Conservation (phyloP, 1,139 yeast species). For the Candida sp. region DNA sequence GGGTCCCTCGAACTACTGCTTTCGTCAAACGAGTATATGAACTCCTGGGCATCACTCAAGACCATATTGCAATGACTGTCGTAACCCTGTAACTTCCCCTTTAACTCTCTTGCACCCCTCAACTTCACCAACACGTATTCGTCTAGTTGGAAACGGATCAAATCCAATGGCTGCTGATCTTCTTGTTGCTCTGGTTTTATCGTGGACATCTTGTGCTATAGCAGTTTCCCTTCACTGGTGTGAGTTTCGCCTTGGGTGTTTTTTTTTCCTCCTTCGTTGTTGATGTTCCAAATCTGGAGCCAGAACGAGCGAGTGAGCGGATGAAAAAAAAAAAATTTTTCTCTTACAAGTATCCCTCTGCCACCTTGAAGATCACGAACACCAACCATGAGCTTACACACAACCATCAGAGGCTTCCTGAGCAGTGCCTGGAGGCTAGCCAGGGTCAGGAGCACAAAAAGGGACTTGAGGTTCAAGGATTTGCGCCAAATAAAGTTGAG, state of each 20-base stretch:
- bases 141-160: slow-evolving; percentile 85
- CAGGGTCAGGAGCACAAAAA: slow-evolving; percentile 4
- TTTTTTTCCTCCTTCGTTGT: background rate
- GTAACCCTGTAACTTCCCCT: slow-evolving; percentile 92
- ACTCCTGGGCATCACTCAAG: slow-evolving; percentile 90
- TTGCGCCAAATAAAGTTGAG: slow-evolving; percentile 52
- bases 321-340: background rate
- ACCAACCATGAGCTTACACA: slow-evolving; percentile 12
- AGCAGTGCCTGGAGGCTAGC: slow-evolving; percentile 12
- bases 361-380: background rate
- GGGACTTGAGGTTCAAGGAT: slow-evolving; percentile 8
- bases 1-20: slow-evolving; percentile 38
- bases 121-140: slow-evolving; percentile 88
- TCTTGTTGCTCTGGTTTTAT: slow-evolving; percentile 37
- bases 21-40: slow-evolving; percentile 63
- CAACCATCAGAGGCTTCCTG: slow-evolving; percentile 22
- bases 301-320: background rate
- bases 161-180: slow-evolving; percentile 75
- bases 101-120: slow-evolving; percentile 95
- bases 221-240: background rate
- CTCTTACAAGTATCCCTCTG: background rate
- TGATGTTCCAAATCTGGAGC: background rate
- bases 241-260: background rate
- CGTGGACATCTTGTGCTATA: slow-evolving; percentile 33
- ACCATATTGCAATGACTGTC: slow-evolving; percentile 98